Evolutionary conservation across 805 yeast species (phyloP).

Genomic region (Nakazawaea pomicola): DNA sequence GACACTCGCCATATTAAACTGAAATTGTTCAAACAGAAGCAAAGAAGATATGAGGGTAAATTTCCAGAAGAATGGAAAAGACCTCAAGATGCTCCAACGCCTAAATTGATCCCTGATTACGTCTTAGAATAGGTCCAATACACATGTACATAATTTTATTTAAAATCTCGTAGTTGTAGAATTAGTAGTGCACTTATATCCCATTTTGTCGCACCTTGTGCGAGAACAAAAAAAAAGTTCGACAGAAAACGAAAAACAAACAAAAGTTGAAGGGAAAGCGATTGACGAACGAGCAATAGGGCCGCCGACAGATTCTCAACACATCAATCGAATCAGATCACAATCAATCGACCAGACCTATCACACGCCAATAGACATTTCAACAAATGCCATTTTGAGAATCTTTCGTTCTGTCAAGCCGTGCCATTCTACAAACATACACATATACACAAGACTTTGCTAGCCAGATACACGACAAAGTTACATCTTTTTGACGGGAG

Average conservation of each 20-base stretch:
- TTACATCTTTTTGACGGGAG: no score
- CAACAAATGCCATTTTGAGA: no score
- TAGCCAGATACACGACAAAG: no score
- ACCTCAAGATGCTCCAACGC: conserved; percentile 65
- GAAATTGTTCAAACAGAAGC: conserved; percentile 33
- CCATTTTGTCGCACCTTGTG: no score
- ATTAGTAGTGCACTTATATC: background rate
- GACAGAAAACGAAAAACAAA: background rate
- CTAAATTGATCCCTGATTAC: conserved; percentile 25
- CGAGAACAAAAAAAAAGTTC: background rate
- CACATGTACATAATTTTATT: background rate
- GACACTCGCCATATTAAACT: conserved; percentile 66
- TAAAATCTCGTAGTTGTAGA: no score
- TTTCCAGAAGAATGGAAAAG: conserved; percentile 83
- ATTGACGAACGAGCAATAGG: background rate
- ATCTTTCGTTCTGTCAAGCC: no score
- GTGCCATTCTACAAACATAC: no score
- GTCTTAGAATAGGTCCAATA: background rate
- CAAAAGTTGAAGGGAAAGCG: background rate
- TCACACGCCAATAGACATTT: no score
- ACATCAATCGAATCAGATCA: background rate
- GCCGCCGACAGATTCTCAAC: background rate
- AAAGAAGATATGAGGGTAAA: conserved; percentile 33
- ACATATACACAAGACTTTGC: no score
- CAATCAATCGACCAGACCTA: background rate